Conservation (phyloP, 202 grass and related monocot species). For the Schoenoplectus triqueter region DNA sequence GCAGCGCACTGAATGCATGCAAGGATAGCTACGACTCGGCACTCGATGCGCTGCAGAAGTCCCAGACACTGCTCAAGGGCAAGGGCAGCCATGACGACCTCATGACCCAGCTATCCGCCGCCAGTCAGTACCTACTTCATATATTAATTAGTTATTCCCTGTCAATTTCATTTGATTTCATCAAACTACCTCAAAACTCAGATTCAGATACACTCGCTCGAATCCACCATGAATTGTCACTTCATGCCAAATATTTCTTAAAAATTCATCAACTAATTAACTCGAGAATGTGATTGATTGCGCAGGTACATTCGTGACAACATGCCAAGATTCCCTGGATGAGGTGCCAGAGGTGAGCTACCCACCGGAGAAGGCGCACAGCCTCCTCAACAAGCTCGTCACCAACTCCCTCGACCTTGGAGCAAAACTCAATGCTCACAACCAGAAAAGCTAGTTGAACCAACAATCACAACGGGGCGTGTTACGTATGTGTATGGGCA, state of each 20-base stretch:
- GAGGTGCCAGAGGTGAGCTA: constrained; percentile 51
- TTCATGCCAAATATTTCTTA: background rate
- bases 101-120: constrained; percentile 61
- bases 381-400: constrained; percentile 54
- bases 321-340: constrained; percentile 57
- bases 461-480: background rate
- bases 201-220: no score
- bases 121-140: constrained; percentile 24
- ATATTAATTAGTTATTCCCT: no score
- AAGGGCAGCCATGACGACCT: constrained; percentile 50
- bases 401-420: constrained; percentile 67
- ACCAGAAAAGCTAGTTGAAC: background rate
- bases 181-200: no score
- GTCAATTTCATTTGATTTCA: no score
- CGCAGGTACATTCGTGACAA: constrained; percentile 50
- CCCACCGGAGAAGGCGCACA: constrained; percentile 44
- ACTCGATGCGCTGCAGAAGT: constrained; percentile 44
- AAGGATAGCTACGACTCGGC: constrained; percentile 62
- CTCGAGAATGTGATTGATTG: background rate
- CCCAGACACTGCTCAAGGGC: constrained; percentile 45
- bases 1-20: constrained; percentile 54
- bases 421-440: constrained; percentile 47
- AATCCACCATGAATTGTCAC: background rate
- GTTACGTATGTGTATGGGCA: background rate
- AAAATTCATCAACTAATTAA: background rate